phyloP scores from a whole-genome alignment of 2,329 filamentous ascomycete genomes.

The Xylariaceae sp. region DNA sequence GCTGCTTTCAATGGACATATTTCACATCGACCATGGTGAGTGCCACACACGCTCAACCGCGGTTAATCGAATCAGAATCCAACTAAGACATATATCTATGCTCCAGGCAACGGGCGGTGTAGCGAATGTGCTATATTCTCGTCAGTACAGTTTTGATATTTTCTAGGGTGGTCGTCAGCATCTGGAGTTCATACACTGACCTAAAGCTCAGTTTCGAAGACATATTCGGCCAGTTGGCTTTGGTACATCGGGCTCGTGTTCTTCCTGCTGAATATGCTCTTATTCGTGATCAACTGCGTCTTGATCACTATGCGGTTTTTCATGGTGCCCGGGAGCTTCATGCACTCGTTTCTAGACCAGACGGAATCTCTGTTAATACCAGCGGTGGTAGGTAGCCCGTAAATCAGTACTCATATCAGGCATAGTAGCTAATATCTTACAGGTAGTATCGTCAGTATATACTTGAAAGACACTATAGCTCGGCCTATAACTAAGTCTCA shows the following conservation, averaged over 20 bases:
- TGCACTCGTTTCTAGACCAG: slow-evolving; percentile 69
- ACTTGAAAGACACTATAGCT: slow-evolving; percentile 28
- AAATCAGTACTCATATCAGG: neutral
- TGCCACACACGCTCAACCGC: neutral
- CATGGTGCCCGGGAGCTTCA: slow-evolving; percentile 67
- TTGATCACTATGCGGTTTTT: slow-evolving; percentile 68
- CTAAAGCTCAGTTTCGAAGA: slow-evolving; percentile 37
- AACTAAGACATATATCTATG: neutral
- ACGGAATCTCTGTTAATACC: slow-evolving; percentile 77
- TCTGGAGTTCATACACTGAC: neutral
- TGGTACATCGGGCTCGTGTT: slow-evolving; percentile 58
- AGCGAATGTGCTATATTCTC: slow-evolving; percentile 50
- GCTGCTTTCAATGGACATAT: slow-evolving; percentile 68
- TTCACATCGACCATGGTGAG: slow-evolving; percentile 55
- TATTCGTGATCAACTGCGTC: slow-evolving; percentile 62
- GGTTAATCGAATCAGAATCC: neutral
- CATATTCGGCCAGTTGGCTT: slow-evolving; percentile 55
- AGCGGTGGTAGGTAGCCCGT: slow-evolving; percentile 51
- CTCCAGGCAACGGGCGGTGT: slow-evolving; percentile 54
- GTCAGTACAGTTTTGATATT: slow-evolving; percentile 38
- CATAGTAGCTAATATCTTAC: slow-evolving; percentile 5
- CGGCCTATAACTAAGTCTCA: slow-evolving; percentile 20
- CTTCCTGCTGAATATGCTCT: slow-evolving; percentile 60
- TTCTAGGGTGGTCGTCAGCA: no score
- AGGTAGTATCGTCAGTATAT: slow-evolving; percentile 29